These are phyloP conservation scores for Raphanus hybrid DNA, from an alignment of 441 rosid genomes.

Conservation along the genomic window DNA sequence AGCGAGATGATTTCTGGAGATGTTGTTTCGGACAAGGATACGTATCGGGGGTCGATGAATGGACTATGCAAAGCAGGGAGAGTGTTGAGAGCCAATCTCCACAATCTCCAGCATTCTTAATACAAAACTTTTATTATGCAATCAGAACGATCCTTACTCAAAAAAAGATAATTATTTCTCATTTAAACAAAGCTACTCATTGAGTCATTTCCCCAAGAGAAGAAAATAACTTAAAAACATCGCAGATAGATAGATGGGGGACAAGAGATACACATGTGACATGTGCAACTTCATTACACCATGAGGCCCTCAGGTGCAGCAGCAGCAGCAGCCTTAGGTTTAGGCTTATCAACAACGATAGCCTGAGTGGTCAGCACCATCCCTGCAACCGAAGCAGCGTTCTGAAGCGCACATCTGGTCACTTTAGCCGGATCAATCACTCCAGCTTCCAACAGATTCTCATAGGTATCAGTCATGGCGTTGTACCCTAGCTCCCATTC, in stretches of 20 bases:
- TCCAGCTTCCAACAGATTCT: constrained; percentile 86
- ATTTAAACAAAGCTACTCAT: constrained; percentile 31
- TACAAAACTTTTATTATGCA: background rate
- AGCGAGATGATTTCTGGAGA: constrained; percentile 40
- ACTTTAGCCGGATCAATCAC: constrained; percentile 97
- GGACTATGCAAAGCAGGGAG: constrained; percentile 44
- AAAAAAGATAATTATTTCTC: constrained; percentile 20
- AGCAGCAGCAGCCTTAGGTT: constrained; percentile 63
- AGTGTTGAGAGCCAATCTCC: constrained; percentile 18
- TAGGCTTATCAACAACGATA: constrained; percentile 87
- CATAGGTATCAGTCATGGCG: constrained; percentile 86
- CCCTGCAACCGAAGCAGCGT: constrained; percentile 94
- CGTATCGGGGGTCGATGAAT: constrained; percentile 46
- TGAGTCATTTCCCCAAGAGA: constrained; percentile 25
- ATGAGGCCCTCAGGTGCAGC: constrained; percentile 68
- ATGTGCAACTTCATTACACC: constrained; percentile 42
- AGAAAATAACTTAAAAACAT: background rate
- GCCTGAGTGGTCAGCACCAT: constrained; percentile 97
- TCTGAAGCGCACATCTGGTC: constrained; percentile 89
- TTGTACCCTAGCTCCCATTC: constrained; percentile 96
- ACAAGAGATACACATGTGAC: constrained; percentile 16
- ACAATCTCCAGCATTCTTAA: background rate
- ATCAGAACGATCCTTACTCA: constrained; percentile 16
- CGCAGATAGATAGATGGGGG: constrained; percentile 27
- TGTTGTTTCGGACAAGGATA: constrained; percentile 42